Evolutionary conservation across 768 basidiomycete species (phyloP).

Genomic region (Suillus subaureus): DNA sequence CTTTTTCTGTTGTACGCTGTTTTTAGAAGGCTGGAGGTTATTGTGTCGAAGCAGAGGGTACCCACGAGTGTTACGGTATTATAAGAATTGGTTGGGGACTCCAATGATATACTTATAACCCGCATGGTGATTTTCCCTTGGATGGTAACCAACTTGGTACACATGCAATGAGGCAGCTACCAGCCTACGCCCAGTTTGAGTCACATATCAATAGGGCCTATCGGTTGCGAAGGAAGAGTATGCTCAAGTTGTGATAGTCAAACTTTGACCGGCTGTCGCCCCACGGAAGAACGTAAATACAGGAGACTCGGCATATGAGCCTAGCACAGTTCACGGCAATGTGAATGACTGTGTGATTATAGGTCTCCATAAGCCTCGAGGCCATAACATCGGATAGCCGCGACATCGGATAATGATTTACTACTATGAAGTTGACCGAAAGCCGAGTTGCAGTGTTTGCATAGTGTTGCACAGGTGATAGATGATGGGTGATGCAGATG

Average conservation of each 20-base stretch:
- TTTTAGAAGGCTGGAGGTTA: slow-evolving; percentile 7
- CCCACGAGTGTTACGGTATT: slow-evolving; percentile 12
- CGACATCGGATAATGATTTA: slow-evolving; percentile 4
- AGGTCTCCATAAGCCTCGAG: slow-evolving; percentile 7
- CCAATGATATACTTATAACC: not conserved
- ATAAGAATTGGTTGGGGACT: not conserved
- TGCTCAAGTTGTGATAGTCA: too few relatives aligned
- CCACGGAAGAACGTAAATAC: too few relatives aligned
- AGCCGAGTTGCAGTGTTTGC: not conserved
- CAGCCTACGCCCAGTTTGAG: not conserved
- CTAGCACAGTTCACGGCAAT: not conserved
- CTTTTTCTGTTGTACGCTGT: not conserved
- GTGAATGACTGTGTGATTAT: not conserved
- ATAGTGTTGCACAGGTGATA: not conserved
- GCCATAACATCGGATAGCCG: slow-evolving; percentile 4
- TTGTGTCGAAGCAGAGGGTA: slow-evolving; percentile 7
- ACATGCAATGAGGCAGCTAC: slow-evolving; percentile 2
- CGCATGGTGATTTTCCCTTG: not conserved
- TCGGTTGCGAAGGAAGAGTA: slow-evolving; percentile 2
- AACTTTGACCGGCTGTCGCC: not conserved
- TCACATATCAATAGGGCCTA: not conserved
- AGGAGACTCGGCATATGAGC: too few relatives aligned
- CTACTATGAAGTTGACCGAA: not conserved
- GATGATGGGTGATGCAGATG: not conserved
- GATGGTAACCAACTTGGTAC: not conserved